Conservation (phyloP, 495 filamentous ascomycete species). For the Neurospora tetrasperma region DNA sequence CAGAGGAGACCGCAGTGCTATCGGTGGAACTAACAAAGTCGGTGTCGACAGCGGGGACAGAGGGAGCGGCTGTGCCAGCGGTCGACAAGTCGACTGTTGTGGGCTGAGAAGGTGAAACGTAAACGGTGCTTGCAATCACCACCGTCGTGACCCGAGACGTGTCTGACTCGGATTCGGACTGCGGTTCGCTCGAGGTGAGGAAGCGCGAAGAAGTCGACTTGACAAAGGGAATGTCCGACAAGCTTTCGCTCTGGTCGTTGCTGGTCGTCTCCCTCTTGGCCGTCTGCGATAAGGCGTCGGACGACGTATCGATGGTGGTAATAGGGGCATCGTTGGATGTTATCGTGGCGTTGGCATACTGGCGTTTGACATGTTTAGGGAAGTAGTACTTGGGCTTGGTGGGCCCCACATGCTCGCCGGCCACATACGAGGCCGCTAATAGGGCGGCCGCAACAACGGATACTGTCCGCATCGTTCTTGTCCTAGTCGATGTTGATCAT, state of each 20-base stretch:
- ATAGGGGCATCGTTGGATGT: conserved; percentile 18
- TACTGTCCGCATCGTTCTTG: conserved; percentile 37
- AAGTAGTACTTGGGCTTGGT: conserved; percentile 47
- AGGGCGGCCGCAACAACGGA: conserved; percentile 42
- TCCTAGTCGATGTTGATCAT: conserved; percentile 12
- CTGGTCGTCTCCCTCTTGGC: conserved; percentile 23
- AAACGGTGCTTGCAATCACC: conserved; percentile 19
- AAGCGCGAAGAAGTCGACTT: neutral
- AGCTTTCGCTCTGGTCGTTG: conserved; percentile 20
- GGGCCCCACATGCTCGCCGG: conserved; percentile 24
- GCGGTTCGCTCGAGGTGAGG: neutral
- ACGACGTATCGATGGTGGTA: conserved; percentile 1
- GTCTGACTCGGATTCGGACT: conserved; percentile 1
- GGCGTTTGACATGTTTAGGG: conserved; percentile 49
- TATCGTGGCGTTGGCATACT: conserved; percentile 39
- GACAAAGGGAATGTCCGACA: conserved; percentile 5
- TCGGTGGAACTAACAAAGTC: neutral
- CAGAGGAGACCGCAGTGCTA: neutral
- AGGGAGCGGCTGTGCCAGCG: neutral
- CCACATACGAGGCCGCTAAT: conserved; percentile 40
- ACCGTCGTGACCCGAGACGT: conserved; percentile 15
- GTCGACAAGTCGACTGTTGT: neutral
- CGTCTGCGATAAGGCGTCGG: conserved; percentile 10
- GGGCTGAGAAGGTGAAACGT: conserved; percentile 8
- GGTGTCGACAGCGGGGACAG: neutral